Base-by-base conservation (phyloP, 139 green algal genomes). In the Dunaliella primolecta region DNA sequence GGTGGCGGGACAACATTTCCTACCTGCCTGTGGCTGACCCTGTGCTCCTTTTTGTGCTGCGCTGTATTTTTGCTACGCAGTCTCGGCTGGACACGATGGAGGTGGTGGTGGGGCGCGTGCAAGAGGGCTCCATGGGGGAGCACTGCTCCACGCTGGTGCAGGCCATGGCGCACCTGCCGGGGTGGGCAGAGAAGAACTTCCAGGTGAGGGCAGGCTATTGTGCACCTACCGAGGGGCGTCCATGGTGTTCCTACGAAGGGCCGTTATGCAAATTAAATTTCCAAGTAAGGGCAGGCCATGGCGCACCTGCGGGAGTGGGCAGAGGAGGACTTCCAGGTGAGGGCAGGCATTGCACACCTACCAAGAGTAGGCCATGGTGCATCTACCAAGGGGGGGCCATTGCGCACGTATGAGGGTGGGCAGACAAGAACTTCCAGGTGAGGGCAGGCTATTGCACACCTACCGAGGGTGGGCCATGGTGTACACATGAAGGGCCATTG, bases 361-460 rank as follows among this genome's bases (percentile, higher is more conserved):
- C n/a, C n/a, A n/a, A n/a, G n/a, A n/a, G n/a, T n/a, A n/a, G n/a
- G n/a, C n/a, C n/a, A n/a, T n/a, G n/a, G n/a, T n/a, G n/a, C n/a
- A n/a, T n/a, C n/a, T n/a, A n/a, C n/a, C n/a, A n/a, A n/a, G n/a
- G 94, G 32, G 91, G 95, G 75, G 90, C 86, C 72, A 77, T 98
- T 64, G 89, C 91, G 2, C 85, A 92, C 55, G n/a, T 98, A 55
- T 95, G 94, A 1, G 93, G 97, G 77, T 99, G 94, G 93, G 84
- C 36, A 2, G 97, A 99, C 81, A 99, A 98, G 88, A 99, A 99
- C 86, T 98, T 99, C 87, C 97, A 99, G 95, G 96, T n/a, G n/a
- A n/a, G n/a, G n/a, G n/a, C n/a, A n/a, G n/a, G n/a, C n/a, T n/a
- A 77, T n/a, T n/a, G n/a, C n/a, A n/a, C n/a, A n/a, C n/a, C n/a